These are phyloP conservation scores for Sindora glabra DNA, from an alignment of 306 rosid species.

Conservation along the genomic window DNA sequence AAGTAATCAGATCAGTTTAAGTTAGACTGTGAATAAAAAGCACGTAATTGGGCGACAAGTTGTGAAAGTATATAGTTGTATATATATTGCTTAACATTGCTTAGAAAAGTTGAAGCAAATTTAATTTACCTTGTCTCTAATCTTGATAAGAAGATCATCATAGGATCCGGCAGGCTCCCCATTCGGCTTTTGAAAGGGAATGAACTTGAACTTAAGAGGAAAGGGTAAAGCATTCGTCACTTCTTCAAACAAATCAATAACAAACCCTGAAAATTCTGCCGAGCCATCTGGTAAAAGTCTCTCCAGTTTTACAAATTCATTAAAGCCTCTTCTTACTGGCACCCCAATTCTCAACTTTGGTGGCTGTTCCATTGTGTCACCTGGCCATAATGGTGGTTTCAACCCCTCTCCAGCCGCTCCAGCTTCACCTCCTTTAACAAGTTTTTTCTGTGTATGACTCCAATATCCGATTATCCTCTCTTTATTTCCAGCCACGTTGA, in stretches of 20 bases:
- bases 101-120: not conserved
- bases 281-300: not conserved
- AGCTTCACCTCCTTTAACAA: not conserved
- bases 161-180: not conserved
- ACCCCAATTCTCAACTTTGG: slow-evolving; percentile 26
- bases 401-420: not conserved
- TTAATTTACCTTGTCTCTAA: not conserved
- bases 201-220: slow-evolving; percentile 10
- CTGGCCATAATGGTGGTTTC: slow-evolving; percentile 28
- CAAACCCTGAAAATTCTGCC: slow-evolving; percentile 19
- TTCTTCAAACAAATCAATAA: slow-evolving; percentile 20
- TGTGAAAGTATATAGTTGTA: no score
- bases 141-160: slow-evolving; percentile 5
- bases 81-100: no score
- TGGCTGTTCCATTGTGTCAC: not conserved
- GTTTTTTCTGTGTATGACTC: not conserved
- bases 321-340: slow-evolving; percentile 15
- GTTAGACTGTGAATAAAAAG: no score
- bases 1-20: no score
- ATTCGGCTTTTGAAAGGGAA: not conserved
- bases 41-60: no score
- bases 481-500: slow-evolving; percentile 14
- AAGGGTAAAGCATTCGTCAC: slow-evolving; percentile 17
- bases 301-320: slow-evolving; percentile 13
- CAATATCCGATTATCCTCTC: slow-evolving; percentile 30